phyloP scores from a whole-genome alignment of 805 yeast species.

The Ogataea populi-albae region DNA sequence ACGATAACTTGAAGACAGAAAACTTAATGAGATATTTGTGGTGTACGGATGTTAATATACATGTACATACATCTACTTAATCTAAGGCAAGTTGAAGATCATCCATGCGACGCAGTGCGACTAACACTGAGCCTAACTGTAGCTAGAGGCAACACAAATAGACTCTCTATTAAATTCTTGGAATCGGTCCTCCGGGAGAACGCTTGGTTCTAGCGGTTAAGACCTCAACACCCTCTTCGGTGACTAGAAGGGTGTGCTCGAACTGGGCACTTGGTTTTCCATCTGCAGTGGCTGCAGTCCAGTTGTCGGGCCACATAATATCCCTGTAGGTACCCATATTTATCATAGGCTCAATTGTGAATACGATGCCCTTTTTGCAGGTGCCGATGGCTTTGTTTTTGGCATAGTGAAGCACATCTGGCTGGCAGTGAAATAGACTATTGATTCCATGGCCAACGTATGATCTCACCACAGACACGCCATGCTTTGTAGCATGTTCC shows the following conservation, averaged over 20 bases:
- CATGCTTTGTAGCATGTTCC: constrained; percentile 72
- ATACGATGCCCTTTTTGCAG: constrained; percentile 93
- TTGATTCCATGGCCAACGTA: constrained; percentile 96
- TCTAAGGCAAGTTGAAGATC: too few species aligned
- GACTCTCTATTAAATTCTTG: constrained; percentile 39
- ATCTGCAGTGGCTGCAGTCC: constrained; percentile 92
- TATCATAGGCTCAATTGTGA: constrained; percentile 98
- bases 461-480: constrained; percentile 83
- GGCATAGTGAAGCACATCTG: constrained; percentile 92
- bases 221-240: constrained; percentile 91
- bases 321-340: constrained; percentile 81
- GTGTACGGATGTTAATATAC: constrained; percentile 1
- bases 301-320: constrained; percentile 92
- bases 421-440: constrained; percentile 82
- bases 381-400: constrained; percentile 90
- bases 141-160: too few species aligned
- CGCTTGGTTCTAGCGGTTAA: constrained; percentile 74
- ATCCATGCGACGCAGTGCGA: too few species aligned
- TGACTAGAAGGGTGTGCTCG: constrained; percentile 88
- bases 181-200: constrained; percentile 87
- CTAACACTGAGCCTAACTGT: too few species aligned
- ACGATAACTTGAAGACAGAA: too few species aligned
- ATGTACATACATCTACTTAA: too few species aligned
- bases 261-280: constrained; percentile 92
- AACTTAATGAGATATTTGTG: too few species aligned